Evolutionary conservation across 768 basidiomycete genomes (phyloP), one percentile per base, ranked within the genome.

Genomic region (Boletellus ananas): DNA sequence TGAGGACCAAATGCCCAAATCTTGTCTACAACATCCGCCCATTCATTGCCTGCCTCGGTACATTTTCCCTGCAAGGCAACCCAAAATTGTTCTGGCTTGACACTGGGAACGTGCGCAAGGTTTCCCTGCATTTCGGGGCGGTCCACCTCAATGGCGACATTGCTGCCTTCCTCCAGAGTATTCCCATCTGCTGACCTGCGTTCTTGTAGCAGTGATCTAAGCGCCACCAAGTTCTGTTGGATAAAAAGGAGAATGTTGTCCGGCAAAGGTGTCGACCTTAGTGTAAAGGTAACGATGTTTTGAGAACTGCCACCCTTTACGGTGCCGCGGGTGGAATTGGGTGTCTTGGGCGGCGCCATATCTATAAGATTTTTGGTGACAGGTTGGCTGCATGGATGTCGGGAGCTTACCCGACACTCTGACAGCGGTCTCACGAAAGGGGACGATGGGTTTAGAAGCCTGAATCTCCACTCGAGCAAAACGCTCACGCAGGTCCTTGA

Each of bases 1-100:
- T 88, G 87, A 0, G 95, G 95, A 0, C 96, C 96, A 68, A 97
- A 94, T 17, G 89, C 83, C 93, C 93, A 94, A 3, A 94, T 79
- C 47, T 71, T 76, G 45, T 92, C 86, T 0, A 71, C 74, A 11
- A 91, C 62, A 36, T 79, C 81, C 5, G 64, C 68, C 96, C 96
- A 99, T 56, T 97, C 93, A 1, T 73, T 71, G 4, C 89, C 90
- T 3, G 76, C 81, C 47, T 82, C 76, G 14, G 73, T 69, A 55
- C 87, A 90, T 35, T 84, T 77, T 25, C 77, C 75, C 36, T 78
- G 73, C 16, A 97, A 70, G 27, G 75, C 74, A 2, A 67, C 68
- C 94, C 94, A 97, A 66, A 95, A 98, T 40, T 90, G 78, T 44
- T 87, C 87, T 0, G 83, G 74, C 49, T 70, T 76, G 43, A 93